Evolutionary conservation across 495 filamentous ascomycete species (phyloP).

Genomic region (Penicillium pancosmium): DNA sequence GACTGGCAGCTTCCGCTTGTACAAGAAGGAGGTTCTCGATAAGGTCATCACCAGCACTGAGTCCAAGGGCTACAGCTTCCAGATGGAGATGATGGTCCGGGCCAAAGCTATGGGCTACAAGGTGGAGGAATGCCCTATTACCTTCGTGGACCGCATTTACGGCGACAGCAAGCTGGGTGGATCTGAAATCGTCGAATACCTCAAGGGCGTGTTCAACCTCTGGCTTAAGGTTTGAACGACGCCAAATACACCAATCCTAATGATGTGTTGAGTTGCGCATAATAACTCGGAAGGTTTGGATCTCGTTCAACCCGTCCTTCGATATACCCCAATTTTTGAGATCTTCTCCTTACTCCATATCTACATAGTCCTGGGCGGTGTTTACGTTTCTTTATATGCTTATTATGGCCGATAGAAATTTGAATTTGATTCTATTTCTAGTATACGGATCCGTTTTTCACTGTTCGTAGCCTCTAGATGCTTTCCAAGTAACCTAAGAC

Average conservation of each 20-base stretch:
- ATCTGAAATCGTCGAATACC: constrained; percentile 96
- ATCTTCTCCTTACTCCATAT: constrained; percentile 16
- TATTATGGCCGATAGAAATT: constrained; percentile 26
- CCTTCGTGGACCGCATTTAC: constrained; percentile 93
- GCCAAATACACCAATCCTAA: background rate
- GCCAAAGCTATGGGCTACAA: constrained; percentile 91
- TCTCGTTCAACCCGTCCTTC: constrained; percentile 21
- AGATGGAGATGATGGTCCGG: constrained; percentile 97
- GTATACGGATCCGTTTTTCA: constrained; percentile 12
- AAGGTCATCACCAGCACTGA: constrained; percentile 84
- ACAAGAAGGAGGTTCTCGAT: constrained; percentile 87
- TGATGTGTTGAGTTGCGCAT: constrained; percentile 14
- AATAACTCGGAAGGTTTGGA: constrained; percentile 17
- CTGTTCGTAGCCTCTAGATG: constrained; percentile 31
- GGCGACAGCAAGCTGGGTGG: constrained; percentile 95
- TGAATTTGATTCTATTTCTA: constrained; percentile 21
- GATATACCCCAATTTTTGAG: constrained; percentile 30
- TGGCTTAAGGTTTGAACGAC: constrained; percentile 79
- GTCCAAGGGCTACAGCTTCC: constrained; percentile 96
- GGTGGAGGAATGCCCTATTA: constrained; percentile 92
- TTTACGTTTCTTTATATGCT: constrained; percentile 27
- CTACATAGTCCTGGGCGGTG: constrained; percentile 27
- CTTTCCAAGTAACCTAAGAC: constrained; percentile 59
- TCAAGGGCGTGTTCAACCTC: constrained; percentile 85
- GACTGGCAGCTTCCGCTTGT: constrained; percentile 91